Evolutionary conservation across 208 protist species (phyloP), one percentile per base, ranked within the genome.

Genomic region (Leishmania martiniquensis): DNA sequence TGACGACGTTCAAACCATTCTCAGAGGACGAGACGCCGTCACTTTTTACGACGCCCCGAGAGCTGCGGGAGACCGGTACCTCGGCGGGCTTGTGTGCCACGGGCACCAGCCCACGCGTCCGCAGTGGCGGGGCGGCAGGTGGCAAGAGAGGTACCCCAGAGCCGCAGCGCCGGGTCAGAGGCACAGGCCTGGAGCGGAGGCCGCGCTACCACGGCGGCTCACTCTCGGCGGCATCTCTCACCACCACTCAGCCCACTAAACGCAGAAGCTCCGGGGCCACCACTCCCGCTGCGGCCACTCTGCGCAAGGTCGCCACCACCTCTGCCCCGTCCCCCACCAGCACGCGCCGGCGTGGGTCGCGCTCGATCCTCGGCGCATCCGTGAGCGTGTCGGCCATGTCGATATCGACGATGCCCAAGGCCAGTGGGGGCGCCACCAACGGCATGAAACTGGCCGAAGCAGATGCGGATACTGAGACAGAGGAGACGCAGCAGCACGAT

Each of bases 371-470:
- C 34, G 79, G 73, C 2, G 73, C 78, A 55, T 83, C 78, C 0
- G 65, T 77, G 44, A 83, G 79, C 57, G 74, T 78, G 7, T 78
- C 79, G 44, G 74, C 73, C 25, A 69, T 78, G 68, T 78, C 79
- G 68, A 83, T 76, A 62, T 42, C 67, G 6, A 65, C 74, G 15
- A 6, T 75, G 39, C 55, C 51, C 37, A 63, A 57, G 6, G 44
- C 5, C 29, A 63, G 59, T 13, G 37, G 39, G 4, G 22, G 37
- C 13, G 34, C 25, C 57, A 25, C 68, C 4, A 7, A 44, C 47
- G 37, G n/a, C 20, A 20, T 45, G 65, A 42, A 52, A 63, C 10
- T 54, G 17, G 4, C 13, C 37, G 55, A 34, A 25, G 72, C 45
- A 34, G 44, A 39, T 22, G 32, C 42, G 0, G 55, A 68, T n/a